Evolutionary conservation across 208 protist genomes (phyloP), one percentile per base, ranked within the genome.

Genomic region (Trypanosoma melophagium): DNA sequence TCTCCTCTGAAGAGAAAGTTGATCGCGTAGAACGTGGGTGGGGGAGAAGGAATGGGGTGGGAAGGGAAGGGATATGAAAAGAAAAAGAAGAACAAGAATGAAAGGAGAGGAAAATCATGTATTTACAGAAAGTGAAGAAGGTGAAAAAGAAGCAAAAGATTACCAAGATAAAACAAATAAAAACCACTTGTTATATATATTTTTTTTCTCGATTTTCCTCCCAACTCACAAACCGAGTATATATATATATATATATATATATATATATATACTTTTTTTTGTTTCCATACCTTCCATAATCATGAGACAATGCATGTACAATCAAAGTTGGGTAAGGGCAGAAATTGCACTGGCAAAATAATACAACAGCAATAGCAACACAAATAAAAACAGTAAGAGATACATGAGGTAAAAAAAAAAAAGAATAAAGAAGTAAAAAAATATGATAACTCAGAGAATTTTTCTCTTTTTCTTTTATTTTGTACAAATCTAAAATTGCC

Each of bases 111-210:
- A 47, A 12, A 47, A 47, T 47, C 42, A 47, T 44, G 7, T 44
- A 14, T 44, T 44, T 44, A 44, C 7, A 44, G 12, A 44, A 44
- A 44, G 7, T 44, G 7, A 44, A 47, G 42, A 47, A 47, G 4
- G 16, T n/a, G 16, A 47, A 47, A 47, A 47, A 8, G 42, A 28
- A 50, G 49, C 47, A 71, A 68, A 63, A 10, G 57, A 25, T 42
- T 38, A 16, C 3, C 65, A 71, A 9, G 7, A 25, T n/a, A 59
- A 62, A 54, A 59, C 17, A 70, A 68, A 21, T 58, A 5, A 35
- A 35, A 35, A 35, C 28, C 28, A 35, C 28, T 35, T 35, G 28
- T 35, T 35, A 7, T 35, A 7, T 35, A 5, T 5, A 35, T 35
- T 35, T 35, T 35, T 35, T 35, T 35, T 35, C 5, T 35, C 5